Evolutionary conservation across 2,329 filamentous ascomycete species (phyloP).

Genomic region (Nigrospora osmanthi): DNA sequence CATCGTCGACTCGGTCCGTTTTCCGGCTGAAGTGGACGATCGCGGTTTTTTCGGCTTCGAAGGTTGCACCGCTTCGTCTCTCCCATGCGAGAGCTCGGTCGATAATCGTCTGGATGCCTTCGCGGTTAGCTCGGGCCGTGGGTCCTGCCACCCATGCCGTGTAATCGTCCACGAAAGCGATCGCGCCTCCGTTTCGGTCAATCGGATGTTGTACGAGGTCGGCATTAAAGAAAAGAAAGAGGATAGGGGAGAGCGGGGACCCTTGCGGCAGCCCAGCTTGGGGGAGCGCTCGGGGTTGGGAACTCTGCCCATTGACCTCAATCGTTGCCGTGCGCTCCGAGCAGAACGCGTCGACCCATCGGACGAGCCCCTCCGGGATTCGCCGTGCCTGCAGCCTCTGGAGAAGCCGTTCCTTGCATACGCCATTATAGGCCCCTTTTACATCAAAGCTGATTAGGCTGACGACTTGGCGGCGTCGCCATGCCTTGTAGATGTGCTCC

Average conservation of each 20-base stretch:
- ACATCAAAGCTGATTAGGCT: slow-evolving; percentile 29
- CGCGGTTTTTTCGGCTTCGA: slow-evolving; percentile 15
- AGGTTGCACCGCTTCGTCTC: slow-evolving; percentile 14
- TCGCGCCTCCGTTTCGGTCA: slow-evolving; percentile 12
- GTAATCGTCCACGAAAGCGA: slow-evolving; percentile 8
- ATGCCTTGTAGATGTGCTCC: slow-evolving; percentile 17
- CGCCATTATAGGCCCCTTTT: slow-evolving; percentile 31
- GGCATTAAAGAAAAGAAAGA: slow-evolving; percentile 24
- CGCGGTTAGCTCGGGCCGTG: slow-evolving; percentile 5
- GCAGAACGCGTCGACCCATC: slow-evolving; percentile 16
- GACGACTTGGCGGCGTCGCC: slow-evolving; percentile 13
- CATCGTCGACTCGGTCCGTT: not conserved
- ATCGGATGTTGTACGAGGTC: slow-evolving; percentile 18
- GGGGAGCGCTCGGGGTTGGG: slow-evolving; percentile 6
- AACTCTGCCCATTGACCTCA: slow-evolving; percentile 10
- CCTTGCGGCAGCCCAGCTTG: slow-evolving; percentile 19
- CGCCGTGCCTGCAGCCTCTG: slow-evolving; percentile 10
- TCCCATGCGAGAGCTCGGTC: slow-evolving; percentile 12
- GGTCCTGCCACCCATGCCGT: not conserved
- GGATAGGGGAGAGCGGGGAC: slow-evolving; percentile 24
- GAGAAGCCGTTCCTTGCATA: slow-evolving; percentile 22
- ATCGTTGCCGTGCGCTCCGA: slow-evolving; percentile 13
- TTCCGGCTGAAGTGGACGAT: slow-evolving; percentile 7
- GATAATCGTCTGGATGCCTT: slow-evolving; percentile 14
- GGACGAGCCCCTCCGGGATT: slow-evolving; percentile 10